Evolutionary conservation across 768 basidiomycete species (phyloP), one percentile per base, ranked within the genome.

Genomic region (Auriculariales sp.): DNA sequence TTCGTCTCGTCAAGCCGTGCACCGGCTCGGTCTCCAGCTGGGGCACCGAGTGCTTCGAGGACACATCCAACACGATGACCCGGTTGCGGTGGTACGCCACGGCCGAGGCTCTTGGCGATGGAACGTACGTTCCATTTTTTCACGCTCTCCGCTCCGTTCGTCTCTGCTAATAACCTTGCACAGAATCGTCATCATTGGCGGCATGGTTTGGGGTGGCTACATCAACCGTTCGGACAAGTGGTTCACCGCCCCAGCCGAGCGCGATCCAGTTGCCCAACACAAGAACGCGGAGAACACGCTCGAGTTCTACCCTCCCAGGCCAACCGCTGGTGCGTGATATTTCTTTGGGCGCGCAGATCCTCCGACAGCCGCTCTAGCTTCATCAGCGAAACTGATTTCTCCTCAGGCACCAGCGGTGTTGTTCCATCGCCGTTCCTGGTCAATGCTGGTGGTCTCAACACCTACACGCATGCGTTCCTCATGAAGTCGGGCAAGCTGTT

Each of bases 281-380:
- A 79, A 79, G 31, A 83, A 75, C 9, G 82, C 86, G 9, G 84
- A 92, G 57, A 82, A 83, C 27, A 85, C 85, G 0, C 83, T 74
- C 59, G 89, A 91, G 66, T 86, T 89, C 63, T 92, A 72, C 65
- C 90, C 90, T 17, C 56, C 63, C 15, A 68, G 75, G 82, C 86
- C 10, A 84, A 92, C 56, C 83, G 83, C 24, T 85, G 85, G 0
- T 84, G 74, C 59, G 89, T 91, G 66, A 86, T 89, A 62, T 92
- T 72, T 65, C 90, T 90, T 27, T 57, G 62, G 11, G 68, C 75
- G 4, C 71, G 73, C 12, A 50, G 35, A 19, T 58, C 64, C 9
- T 73, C 74, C 2, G 62, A 68, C 25, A 80, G n/a, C n/a, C n/a
- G n/a, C n/a, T n/a, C n/a, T n/a, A n/a, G n/a, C n/a, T n/a, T n/a